Conservation (phyloP, 176 grass and related monocot genomes). For the Hsuehochloa calcarea region DNA sequence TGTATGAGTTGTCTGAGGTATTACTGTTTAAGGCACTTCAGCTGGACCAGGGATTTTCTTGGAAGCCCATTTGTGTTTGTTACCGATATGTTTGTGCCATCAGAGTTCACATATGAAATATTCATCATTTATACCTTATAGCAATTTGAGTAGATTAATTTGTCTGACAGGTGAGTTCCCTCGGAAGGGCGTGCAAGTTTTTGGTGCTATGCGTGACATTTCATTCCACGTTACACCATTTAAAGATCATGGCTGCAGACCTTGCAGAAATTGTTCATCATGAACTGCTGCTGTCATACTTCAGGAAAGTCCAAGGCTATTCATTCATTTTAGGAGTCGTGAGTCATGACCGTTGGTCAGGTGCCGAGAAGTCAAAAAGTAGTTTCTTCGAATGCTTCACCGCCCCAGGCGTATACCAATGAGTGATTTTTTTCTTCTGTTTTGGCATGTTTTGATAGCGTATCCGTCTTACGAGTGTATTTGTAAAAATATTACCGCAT, state of each 20-base stretch:
- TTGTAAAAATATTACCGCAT: too few species aligned
- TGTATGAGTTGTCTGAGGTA: background rate
- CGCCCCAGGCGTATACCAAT: too few species aligned
- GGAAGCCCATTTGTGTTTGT: background rate
- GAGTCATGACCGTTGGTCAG: background rate
- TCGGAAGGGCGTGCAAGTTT: background rate
- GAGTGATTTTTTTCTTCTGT: too few species aligned
- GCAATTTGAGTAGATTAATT: background rate
- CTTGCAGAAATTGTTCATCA: background rate
- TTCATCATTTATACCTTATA: background rate
- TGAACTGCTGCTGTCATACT: background rate
- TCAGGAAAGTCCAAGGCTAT: background rate
- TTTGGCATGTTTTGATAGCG: too few species aligned
- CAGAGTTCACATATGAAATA: background rate
- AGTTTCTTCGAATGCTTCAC: background rate
- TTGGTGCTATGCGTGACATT: background rate
- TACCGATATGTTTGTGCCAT: background rate
- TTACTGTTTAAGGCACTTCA: background rate
- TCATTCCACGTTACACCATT: background rate
- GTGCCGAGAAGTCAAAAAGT: too few species aligned
- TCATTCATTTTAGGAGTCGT: background rate
- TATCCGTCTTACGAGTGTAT: too few species aligned
- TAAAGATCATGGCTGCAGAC: background rate
- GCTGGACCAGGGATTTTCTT: background rate
- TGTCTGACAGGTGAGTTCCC: background rate